These are phyloP conservation scores for Canavalia ensiformis DNA, from an alignment of 306 rosid genomes.

Conservation along the genomic window DNA sequence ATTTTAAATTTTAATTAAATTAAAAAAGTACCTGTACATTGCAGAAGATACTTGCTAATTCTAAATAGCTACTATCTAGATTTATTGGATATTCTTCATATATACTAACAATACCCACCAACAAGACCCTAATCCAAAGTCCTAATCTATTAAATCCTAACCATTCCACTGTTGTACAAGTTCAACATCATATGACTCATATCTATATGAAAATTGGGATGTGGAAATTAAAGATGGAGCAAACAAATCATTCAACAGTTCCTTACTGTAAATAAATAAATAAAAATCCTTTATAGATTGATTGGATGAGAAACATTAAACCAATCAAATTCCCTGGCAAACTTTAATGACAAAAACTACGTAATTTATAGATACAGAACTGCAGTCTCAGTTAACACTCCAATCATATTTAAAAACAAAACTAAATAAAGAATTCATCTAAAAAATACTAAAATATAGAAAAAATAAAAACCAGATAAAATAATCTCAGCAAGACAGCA, in stretches of 20 bases:
- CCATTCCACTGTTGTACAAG: conserved; percentile 3
- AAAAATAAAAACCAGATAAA: neutral
- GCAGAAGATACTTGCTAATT: neutral
- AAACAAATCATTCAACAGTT: neutral
- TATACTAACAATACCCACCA: neutral
- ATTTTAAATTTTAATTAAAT: neutral
- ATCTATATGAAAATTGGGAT: neutral
- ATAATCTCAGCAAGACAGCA: neutral
- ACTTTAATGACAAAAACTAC: neutral
- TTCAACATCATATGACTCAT: neutral
- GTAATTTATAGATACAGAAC: neutral
- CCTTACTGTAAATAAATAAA: neutral
- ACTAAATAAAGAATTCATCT: conserved; percentile 22
- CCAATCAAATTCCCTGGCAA: conserved; percentile 11
- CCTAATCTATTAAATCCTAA: conserved; percentile 18
- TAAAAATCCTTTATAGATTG: neutral
- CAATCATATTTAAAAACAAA: conserved; percentile 22
- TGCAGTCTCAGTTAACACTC: conserved; percentile 37
- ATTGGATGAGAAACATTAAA: neutral
- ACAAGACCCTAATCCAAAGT: neutral
- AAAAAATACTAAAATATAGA: neutral
- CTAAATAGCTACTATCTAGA: neutral
- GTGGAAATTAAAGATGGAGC: neutral
- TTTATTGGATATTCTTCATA: neutral
- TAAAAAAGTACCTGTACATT: neutral